Evolutionary conservation across 768 basidiomycete genomes (phyloP), one percentile per base, ranked within the genome.

Genomic region (Botryobasidium botryosum): DNA sequence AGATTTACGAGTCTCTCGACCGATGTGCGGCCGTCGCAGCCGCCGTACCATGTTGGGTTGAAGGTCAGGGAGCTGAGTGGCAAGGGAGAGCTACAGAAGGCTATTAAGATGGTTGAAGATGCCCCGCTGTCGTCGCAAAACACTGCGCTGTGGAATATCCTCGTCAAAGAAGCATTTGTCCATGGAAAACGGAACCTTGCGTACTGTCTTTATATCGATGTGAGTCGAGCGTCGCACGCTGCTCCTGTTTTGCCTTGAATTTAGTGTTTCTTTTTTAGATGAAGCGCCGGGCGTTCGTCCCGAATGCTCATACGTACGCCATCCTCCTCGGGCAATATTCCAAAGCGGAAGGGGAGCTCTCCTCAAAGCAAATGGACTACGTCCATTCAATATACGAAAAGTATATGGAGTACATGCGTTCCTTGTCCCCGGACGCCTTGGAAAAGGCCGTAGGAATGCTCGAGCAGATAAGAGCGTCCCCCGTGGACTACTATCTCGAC

Each of bases 271-370:
- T 21, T 26, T 20, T 39, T 12, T 32, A 88, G 85, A 84, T 88
- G 83, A 87, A 84, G 60, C 71, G 83, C 27, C 72, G 86, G 35
- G 80, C 81, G 1, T 77, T 84, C 55, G 67, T 67, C 37, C 82
- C 86, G 21, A 76, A 68, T 35, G 58, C 66, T 5, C 62, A 73
- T 46, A 85, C 85, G 2, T 87, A 71, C 52, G 66, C 70, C 36
- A 81, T 79, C 20, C 63, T 87, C 59, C 67, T 88, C 57, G 67
- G 59, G 35, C 82, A 80, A 5, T 65, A 79, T 35, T 65, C 70
- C 2, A 65, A 65, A 24, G 71, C 84, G 24, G 66, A 74, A 13
- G 59, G 82, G 80, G 50, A 61, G 0, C 54, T 51, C 18, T 66
- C 71, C 53, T 54, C 70, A 17, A 75, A 76, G 53, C 80, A 82